A percentile compares a stretch with the other conserved stretches of the same genome.
Conservation (phyloP, 164 flowering plant genomes). For the Tetrastigma voinierianum region DNA sequence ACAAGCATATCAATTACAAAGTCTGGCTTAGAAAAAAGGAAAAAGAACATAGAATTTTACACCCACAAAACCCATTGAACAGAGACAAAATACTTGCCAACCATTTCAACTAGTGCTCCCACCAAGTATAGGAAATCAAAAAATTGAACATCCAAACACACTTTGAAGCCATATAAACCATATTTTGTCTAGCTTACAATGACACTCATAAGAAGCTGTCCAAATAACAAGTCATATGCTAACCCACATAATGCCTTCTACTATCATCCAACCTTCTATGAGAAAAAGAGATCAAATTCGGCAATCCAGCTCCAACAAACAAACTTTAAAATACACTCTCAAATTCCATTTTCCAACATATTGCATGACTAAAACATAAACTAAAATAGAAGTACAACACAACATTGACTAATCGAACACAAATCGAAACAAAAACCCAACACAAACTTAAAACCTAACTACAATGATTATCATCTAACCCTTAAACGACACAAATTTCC, state of each 20-base stretch:
- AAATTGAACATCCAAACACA: too few relatives aligned
- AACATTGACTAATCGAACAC: too few relatives aligned
- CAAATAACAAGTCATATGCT: neutral
- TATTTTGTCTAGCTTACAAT: too few relatives aligned
- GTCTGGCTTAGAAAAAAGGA: slow-evolving; percentile 2
- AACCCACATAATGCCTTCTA: neutral
- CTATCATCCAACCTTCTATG: slow-evolving; percentile 2
- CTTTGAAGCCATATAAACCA: neutral
- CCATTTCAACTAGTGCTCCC: slow-evolving; percentile 3
- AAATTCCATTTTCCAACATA: too few relatives aligned
- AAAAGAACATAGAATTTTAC: slow-evolving; percentile 8
- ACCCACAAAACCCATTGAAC: slow-evolving; percentile 21
- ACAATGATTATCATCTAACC: too few relatives aligned
- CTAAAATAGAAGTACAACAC: too few relatives aligned
- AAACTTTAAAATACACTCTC: too few relatives aligned
- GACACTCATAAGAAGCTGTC: slow-evolving; percentile 2
- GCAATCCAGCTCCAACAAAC: neutral
- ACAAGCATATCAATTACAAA: slow-evolving; percentile 12
- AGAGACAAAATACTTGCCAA: slow-evolving; percentile 43
- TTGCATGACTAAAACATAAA: too few relatives aligned
- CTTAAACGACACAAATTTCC: too few relatives aligned
- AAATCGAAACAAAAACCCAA: too few relatives aligned
- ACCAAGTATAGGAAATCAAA: neutral
- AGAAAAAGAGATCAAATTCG: neutral
- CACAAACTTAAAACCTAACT: too few relatives aligned